phyloP scores from a whole-genome alignment of 768 basidiomycete genomes.

The Kondoa subrosea region DNA sequence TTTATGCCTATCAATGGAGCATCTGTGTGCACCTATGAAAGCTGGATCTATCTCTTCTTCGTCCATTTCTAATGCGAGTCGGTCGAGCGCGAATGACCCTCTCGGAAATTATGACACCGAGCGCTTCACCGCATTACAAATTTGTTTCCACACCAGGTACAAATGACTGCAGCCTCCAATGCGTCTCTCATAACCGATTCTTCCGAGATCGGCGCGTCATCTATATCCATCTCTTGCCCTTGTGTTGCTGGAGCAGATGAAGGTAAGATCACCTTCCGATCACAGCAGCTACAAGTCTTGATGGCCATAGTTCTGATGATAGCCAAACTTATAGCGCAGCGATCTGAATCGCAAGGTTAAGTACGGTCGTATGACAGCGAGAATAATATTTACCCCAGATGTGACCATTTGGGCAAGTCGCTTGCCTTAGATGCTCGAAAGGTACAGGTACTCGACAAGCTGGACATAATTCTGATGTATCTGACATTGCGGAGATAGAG shows the following conservation, averaged over 20 bases:
- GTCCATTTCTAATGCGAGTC: neutral
- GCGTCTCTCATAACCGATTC: neutral
- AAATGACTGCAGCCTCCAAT: neutral
- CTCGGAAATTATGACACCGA: neutral
- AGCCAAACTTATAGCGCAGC: neutral
- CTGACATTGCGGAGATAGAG: neutral
- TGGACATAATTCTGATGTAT: neutral
- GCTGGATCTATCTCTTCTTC: neutral
- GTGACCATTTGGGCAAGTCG: neutral
- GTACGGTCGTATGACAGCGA: neutral
- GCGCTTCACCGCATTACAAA: neutral
- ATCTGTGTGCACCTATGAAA: neutral
- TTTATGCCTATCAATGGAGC: neutral
- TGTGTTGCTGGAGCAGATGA: neutral
- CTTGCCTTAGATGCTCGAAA: neutral
- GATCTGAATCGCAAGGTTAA: neutral
- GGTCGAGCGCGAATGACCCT: neutral
- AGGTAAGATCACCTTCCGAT: neutral
- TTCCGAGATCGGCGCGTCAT: neutral
- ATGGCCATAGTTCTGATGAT: neutral
- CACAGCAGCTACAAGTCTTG: neutral
- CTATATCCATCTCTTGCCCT: neutral
- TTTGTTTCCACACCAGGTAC: neutral
- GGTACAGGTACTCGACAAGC: neutral
- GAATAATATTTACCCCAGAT: neutral